Percentiles rank a stretch among this genome's conserved stretches.
phyloP scores from a whole-genome alignment of 108 stramenopile genomes.

The Skeletonema menzelii region DNA sequence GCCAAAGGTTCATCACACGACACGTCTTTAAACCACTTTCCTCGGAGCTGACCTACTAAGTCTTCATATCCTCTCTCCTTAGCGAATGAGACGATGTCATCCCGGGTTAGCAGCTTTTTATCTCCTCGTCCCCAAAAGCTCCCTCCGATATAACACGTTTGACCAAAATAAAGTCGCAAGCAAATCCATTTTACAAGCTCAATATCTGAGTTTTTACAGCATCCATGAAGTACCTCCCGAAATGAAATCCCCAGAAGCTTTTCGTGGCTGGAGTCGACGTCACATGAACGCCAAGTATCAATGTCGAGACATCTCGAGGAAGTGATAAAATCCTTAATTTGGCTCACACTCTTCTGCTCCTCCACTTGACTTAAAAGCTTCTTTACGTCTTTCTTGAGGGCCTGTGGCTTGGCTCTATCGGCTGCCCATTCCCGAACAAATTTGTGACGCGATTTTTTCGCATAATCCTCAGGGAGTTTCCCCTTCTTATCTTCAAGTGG shows the following conservation, averaged over 20 bases:
- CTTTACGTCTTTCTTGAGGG: not conserved
- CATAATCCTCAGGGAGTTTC: slow-evolving; percentile 7
- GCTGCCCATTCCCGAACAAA: not conserved
- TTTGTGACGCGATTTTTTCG: not conserved
- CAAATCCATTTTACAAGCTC: not conserved
- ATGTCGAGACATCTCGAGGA: not conserved
- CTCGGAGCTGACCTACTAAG: not conserved
- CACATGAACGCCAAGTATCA: not conserved
- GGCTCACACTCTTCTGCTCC: not conserved
- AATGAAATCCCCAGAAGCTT: not conserved
- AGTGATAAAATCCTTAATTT: not conserved
- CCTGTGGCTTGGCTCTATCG: not conserved
- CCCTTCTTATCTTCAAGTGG: not conserved
- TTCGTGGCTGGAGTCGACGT: not conserved
- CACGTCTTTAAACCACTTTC: not conserved
- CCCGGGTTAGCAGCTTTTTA: not conserved
- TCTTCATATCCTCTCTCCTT: not conserved
- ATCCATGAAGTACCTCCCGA: not conserved
- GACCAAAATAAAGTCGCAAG: not conserved
- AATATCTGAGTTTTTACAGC: not conserved
- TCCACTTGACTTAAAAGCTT: not conserved
- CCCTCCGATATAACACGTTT: not conserved
- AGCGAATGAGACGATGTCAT: not conserved
- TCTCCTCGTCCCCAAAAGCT: not conserved
- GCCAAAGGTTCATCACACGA: not conserved